A percentile compares a stretch with the other conserved stretches of the same genome.
These are phyloP conservation scores for Tranzscheliella williamsii DNA, from an alignment of 1,284 basidiomycete genomes.

Conservation along the genomic window DNA sequence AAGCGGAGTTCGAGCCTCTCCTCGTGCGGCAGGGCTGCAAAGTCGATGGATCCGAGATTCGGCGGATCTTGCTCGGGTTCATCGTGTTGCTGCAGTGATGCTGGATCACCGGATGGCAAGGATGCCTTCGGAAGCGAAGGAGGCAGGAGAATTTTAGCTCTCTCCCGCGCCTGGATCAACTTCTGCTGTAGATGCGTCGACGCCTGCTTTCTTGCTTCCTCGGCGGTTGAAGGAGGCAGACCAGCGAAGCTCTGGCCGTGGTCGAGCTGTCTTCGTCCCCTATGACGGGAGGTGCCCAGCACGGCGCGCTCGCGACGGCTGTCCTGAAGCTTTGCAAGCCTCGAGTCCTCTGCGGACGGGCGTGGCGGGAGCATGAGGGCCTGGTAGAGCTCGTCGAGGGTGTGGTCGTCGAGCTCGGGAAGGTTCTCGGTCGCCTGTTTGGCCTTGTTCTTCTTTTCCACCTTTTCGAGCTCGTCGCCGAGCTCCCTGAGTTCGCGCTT, in stretches of 20 bases:
- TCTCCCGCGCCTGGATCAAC: slow-evolving; percentile 28
- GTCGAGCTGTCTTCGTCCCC: slow-evolving; percentile 8
- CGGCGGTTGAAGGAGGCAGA: slow-evolving; percentile 3
- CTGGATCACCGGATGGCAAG: too few species aligned
- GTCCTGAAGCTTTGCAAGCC: slow-evolving; percentile 24
- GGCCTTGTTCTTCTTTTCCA: slow-evolving; percentile 39
- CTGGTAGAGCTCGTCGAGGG: slow-evolving; percentile 50
- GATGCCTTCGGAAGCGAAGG: too few species aligned
- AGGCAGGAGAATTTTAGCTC: slow-evolving; percentile 15
- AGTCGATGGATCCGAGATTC: background rate
- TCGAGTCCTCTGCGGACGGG: slow-evolving; percentile 16
- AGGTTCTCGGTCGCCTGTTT: slow-evolving; percentile 39
- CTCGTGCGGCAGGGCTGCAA: slow-evolving; percentile 11
- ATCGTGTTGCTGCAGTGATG: too few species aligned
- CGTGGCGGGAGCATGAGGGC: slow-evolving; percentile 41
- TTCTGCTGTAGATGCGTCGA: slow-evolving; percentile 15
- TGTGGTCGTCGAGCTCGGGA: slow-evolving; percentile 49
- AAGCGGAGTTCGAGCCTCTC: slow-evolving; percentile 28
- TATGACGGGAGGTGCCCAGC: background rate
- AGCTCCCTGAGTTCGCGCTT: slow-evolving; percentile 42
- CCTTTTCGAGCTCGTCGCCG: slow-evolving; percentile 24
- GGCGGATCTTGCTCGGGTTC: background rate
- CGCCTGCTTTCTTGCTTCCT: slow-evolving; percentile 4
- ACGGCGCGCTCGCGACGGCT: slow-evolving; percentile 14
- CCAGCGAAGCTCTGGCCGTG: background rate